Conservation (phyloP, 306 rosid genomes). For the Pachyrhizus erosus region DNA sequence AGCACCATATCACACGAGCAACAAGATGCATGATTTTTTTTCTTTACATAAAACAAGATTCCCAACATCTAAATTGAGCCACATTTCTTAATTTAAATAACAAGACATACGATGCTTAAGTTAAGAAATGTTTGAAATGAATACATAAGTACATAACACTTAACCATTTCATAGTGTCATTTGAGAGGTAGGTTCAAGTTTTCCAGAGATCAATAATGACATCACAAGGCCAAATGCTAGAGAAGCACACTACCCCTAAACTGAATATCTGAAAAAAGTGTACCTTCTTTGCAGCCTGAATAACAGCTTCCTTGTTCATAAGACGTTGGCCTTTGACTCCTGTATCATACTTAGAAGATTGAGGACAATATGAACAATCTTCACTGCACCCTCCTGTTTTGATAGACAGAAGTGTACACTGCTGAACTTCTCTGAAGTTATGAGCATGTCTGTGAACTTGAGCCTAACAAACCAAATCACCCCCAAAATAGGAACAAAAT, state of each 20-base stretch:
- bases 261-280: not conserved
- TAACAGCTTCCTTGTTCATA: constrained; percentile 80
- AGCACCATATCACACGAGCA: constrained; percentile 6
- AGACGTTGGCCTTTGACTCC: constrained; percentile 85
- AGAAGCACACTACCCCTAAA: not conserved
- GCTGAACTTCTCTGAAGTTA: constrained; percentile 96
- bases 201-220: not conserved
- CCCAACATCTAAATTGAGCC: not conserved
- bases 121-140: not conserved
- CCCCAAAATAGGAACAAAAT: not conserved
- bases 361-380: constrained; percentile 97
- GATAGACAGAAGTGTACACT: constrained; percentile 92
- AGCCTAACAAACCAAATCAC: constrained; percentile 60
- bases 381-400: constrained; percentile 99
- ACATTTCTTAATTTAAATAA: not conserved
- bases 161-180: not conserved
- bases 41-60: not conserved
- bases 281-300: constrained; percentile 82
- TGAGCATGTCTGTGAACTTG: constrained; percentile 95
- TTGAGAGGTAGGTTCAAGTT: not conserved
- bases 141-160: not conserved
- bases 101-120: not conserved
- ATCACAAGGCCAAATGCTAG: not conserved
- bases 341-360: constrained; percentile 86
- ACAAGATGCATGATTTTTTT: not conserved